These are phyloP conservation scores for Rhododendron griersonianum DNA, from an alignment of 148 eudicot species.

Conservation along the genomic window DNA sequence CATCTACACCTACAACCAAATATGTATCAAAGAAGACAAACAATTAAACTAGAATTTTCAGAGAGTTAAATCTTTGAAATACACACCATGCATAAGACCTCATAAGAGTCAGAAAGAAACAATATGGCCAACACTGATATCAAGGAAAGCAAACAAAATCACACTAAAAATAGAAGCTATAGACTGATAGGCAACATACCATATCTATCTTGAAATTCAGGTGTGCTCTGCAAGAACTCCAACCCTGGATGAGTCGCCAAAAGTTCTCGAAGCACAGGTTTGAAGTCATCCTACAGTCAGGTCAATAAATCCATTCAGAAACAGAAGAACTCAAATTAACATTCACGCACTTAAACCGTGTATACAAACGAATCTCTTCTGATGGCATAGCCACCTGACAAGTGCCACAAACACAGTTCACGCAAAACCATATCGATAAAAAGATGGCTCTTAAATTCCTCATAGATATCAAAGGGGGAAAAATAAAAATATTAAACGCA, in stretches of 20 bases:
- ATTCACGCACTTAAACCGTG: neutral
- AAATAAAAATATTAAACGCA: neutral
- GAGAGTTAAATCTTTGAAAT: neutral
- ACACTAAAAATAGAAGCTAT: neutral
- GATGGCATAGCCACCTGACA: neutral
- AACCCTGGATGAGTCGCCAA: slow-evolving; percentile 92
- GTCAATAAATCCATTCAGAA: neutral
- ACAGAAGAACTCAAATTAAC: neutral
- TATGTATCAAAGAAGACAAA: neutral
- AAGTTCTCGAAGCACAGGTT: slow-evolving; percentile 84
- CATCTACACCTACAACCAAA: neutral
- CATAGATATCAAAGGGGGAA: slow-evolving; percentile 1
- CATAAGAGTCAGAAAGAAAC: neutral
- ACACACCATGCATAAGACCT: neutral
- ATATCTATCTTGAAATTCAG: slow-evolving; percentile 97
- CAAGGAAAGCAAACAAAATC: neutral
- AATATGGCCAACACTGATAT: neutral
- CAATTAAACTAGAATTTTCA: neutral
- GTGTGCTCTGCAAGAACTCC: slow-evolving; percentile 88
- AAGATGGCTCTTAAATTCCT: neutral
- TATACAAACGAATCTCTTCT: neutral
- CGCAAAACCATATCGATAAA: neutral
- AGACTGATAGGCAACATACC: slow-evolving; percentile 34
- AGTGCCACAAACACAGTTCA: neutral
- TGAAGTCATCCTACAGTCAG: slow-evolving; percentile 69